Base-by-base conservation (phyloP, 2,329 filamentous ascomycete species). In the Diatrype stigma region DNA sequence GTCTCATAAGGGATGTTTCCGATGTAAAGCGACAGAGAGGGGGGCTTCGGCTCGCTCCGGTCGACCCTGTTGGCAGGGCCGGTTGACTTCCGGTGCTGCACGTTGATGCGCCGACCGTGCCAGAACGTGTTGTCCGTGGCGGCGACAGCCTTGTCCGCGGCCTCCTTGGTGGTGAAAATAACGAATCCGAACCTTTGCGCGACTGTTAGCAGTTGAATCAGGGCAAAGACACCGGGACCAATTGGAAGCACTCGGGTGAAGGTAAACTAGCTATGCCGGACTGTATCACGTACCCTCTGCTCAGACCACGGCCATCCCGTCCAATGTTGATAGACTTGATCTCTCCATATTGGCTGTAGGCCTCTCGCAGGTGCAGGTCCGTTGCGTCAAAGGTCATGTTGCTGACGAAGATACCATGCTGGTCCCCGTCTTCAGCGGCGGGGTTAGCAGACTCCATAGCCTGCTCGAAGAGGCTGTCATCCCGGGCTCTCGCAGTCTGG, bases 1-100 rank as follows among this genome's bases (percentile, higher is more conserved):
- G 92, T 87, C 71, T 95, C 88, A 65, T 88, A 94, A 11, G 89
- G 85, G 70, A 96, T 83, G 74, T 94, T 94, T 59, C 90, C 90
- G 60, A 96, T 81, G 74, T 87, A 96, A 32, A 96, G 73, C 1
- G 85, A 89, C 63, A 78, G 82, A 47, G 80, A 79, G 3, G 85
- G 84, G 38, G 71, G 48, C 2, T 8, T 45, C 35, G 5, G 1
- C 4, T 23, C 42, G 6, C 16, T 4, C 8, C 22, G n/a, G 8
- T 11, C 11, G 7, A 60, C 60, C 74, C 74, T n/a, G n/a, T n/a
- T n/a, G n/a, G n/a, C n/a, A n/a, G n/a, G n/a, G n/a, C n/a, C n/a
- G n/a, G n/a, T n/a, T 38, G 21, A 19, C 14, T 37, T 14, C 10
- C 6, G 46, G 16, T 56, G 42, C 7, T 57, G 47, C 12, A 67